Base-by-base conservation (phyloP, 768 basidiomycete species). In the Suillus variegatus region DNA sequence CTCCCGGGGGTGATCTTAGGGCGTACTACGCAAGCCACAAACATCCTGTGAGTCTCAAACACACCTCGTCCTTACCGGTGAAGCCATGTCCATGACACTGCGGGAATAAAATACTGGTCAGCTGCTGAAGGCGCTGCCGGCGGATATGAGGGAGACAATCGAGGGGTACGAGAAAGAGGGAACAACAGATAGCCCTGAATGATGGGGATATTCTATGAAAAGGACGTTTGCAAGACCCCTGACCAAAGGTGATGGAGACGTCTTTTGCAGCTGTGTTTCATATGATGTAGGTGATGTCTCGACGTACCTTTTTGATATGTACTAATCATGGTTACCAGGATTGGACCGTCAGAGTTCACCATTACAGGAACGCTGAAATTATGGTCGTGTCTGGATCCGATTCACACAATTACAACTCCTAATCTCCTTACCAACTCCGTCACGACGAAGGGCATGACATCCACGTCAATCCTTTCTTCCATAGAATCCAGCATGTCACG, bases 1-100 rank as follows among this genome's bases (percentile, higher is more conserved):
- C 61, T 83, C 82, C 12, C 84, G 84, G 85, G 84, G 84, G 83
- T 80, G 1, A 82, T 83, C 68, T 76, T 85, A 12, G 81, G 0
- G 52, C 72, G 4, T 75, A 79, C 44, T 80, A 78, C 56, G 81
- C 72, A 9, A 70, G 76, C 25, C 32, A 55, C 20, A 68, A 71
- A 3, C 71, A 71, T 10, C 80, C 81, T 1, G 54, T 41, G 5
- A 80, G 80, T 2, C 65, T 83, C 28, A 76, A 75, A 62, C 73
- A 70, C 3, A 32, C 32, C 66, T 77, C 20, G 69, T 77, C n/a
- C 65, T 77, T 16, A 60, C 69, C 6, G 72, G 75, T 20, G 67
- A 71, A 0, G 72, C 74, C 2, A 72, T 74, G 13, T 74, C 74
- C 9, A 70, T 76, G 51, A 65, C 70, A 20, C 57, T 77, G 12